Base-by-base conservation (phyloP, 139 green algal genomes). In the Deuterostichococcus epilithicus region DNA sequence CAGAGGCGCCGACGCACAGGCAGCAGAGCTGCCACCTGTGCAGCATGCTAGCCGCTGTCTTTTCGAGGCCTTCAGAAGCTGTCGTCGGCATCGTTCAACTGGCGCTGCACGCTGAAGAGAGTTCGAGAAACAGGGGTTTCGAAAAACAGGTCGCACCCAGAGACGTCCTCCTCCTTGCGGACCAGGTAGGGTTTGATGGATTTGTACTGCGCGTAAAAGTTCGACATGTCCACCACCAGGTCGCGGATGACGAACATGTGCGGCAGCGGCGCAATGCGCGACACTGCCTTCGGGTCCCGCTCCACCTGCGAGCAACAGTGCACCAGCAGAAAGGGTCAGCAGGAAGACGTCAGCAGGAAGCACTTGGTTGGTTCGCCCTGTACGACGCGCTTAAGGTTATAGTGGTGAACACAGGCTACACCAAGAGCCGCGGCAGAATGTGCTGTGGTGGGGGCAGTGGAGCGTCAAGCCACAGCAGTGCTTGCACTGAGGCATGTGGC, bases 131-230 rank as follows among this genome's bases (percentile, higher is more conserved):
- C 45, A n/a, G n/a, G n/a, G n/a, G n/a, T n/a, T n/a, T n/a, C n/a
- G n/a, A n/a, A n/a, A n/a, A n/a, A n/a, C n/a, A n/a, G n/a, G n/a
- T n/a, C n/a, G 26, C 52, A 63, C 52, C 52, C 52, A 20, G 52
- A 83, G 83, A 60, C 77, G 33, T 81, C 76, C 45, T 81, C 83
- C 71, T 86, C 75, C 58, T 93, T 94, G 44, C 88, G 94, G 83
- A 97, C 89, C 81, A 99, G 84, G 83, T 89, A 99, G 6, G 96
- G 96, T 85, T 99, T 95, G 83, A 99, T 98, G 73, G 84, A 91
- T 85, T 99, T 99, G 89, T 99, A 99, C 89, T 98, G 95, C 1
- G 93, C 82, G 83, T 99, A 99, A 84, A 99, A 99, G 83, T 99
- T 98, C 83, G 82, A 86, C 95, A 99, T 99, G 87, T 99, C 96